Evolutionary conservation across 225 moss, liverwort and hornwort species (phyloP).

Genomic region (Ulota crispa): DNA sequence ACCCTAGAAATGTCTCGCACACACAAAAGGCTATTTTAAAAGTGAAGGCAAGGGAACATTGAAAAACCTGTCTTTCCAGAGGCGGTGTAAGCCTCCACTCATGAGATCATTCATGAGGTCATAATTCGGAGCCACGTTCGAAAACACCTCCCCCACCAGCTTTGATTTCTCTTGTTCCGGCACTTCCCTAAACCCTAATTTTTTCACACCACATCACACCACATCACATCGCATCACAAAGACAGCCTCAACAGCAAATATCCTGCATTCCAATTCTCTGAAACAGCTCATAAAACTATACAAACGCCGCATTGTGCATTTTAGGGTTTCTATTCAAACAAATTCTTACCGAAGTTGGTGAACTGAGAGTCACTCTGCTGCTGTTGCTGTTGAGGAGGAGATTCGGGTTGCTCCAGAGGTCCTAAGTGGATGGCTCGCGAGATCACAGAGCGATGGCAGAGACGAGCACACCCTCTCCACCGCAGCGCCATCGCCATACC

Average conservation of each 20-base stretch:
- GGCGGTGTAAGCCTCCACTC: conserved; percentile 91
- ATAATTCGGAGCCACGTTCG: conserved; percentile 88
- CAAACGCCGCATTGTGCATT: neutral
- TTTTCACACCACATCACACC: conserved; percentile 1
- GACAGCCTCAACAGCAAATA: neutral
- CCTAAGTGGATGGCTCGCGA: conserved; percentile 26
- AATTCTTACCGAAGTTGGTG: conserved; percentile 51
- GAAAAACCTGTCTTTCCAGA: conserved; percentile 91
- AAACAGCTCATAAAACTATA: neutral
- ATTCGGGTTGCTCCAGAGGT: conserved; percentile 31
- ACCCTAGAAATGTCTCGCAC: neutral
- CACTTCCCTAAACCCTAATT: conserved; percentile 79
- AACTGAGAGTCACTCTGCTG: conserved; percentile 35
- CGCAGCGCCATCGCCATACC: conserved; percentile 52
- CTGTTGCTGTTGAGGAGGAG: conserved; percentile 2
- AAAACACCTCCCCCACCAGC: conserved; percentile 91
- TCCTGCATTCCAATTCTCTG: neutral
- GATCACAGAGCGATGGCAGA: conserved; percentile 25
- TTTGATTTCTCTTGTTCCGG: conserved; percentile 80
- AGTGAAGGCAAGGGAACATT: neutral
- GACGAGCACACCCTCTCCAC: conserved; percentile 32
- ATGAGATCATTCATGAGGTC: conserved; percentile 99
- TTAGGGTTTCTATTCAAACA: conserved; percentile 5
- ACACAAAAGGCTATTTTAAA: neutral
- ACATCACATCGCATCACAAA: neutral